Base-by-base conservation (phyloP, 306 rosid species). In the Malus orientalis region DNA sequence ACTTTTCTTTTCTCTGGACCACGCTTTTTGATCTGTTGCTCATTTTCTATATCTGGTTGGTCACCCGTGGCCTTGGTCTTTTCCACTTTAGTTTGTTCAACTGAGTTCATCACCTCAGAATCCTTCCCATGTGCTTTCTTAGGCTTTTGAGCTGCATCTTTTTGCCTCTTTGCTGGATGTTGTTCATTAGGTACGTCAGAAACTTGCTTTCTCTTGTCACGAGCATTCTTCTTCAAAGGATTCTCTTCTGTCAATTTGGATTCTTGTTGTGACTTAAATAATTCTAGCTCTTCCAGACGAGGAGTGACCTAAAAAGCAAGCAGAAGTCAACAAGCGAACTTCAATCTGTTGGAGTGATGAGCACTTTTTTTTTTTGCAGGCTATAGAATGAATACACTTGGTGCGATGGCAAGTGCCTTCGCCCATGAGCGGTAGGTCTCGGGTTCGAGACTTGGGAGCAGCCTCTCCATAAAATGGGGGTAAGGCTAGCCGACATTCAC, bases 231-330 rank as follows among this genome's bases (percentile, higher is more conserved):
- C 82, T 83, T 88, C 49, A 71, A 63, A 82, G 83, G 53, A 73
- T 54, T 86, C 62, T 88, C 95, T 49, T 85, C 93, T 27, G 73
- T 83, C 32, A 84, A 59, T 80, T 88, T 89, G 74, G 88, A 78
- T 62, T 90, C 97, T 84, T 85, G 89, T 67, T 86, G 96, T 74
- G 83, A 72, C 87, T 90, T 92, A 72, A 76, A 88, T 54, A 86
- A 81, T 67, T 82, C 85, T 33, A 95, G 84, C 84, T 95, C 97
- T 73, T 90, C 91, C 70, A 92, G 82, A 59, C 97, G 92, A 69
- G 91, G 89, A 67, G 87, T 81, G 78, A 88, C 97, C 97, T 94
- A 71, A 74, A 40, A 76, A 10, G 66, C 27, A 59, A 67, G 66
- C 69, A 22, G 53, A 67, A 58, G 32, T 63, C 36, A 65, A 38